phyloP scores from a whole-genome alignment of 495 filamentous ascomycete genomes.

The Hyaloscypha hepaticicola region DNA sequence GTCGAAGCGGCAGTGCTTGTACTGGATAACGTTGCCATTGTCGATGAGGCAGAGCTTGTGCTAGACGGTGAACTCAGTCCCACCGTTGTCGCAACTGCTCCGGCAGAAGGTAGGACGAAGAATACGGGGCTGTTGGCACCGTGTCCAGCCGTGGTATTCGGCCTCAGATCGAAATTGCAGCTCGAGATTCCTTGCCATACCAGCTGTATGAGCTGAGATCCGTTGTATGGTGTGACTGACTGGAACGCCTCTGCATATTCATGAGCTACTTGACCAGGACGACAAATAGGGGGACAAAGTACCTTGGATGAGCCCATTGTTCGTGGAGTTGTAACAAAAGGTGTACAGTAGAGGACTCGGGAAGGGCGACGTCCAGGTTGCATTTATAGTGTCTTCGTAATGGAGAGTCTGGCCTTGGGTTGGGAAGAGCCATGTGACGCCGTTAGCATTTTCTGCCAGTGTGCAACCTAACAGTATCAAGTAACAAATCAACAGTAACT shows the following conservation, averaged over 20 bases:
- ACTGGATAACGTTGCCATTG: too few species aligned
- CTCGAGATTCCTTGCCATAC: not conserved
- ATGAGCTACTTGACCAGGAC: too few species aligned
- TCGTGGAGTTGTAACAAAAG: constrained; percentile 12
- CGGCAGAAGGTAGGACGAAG: constrained; percentile 3
- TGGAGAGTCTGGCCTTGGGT: constrained; percentile 1
- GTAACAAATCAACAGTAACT: not conserved
- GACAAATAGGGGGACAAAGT: not conserved
- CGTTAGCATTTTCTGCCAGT: not conserved
- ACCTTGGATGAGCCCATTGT: not conserved
- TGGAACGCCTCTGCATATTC: constrained; percentile 4
- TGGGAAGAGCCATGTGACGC: constrained; percentile 14
- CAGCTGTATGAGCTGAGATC: constrained; percentile 8
- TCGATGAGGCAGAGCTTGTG: not conserved
- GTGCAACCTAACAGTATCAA: not conserved
- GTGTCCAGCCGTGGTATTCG: constrained; percentile 8
- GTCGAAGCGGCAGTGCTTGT: not conserved
- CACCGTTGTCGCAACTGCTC: not conserved
- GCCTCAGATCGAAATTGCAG: constrained; percentile 17
- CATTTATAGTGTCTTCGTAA: constrained; percentile 16
- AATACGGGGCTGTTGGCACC: constrained; percentile 14
- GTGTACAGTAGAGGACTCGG: constrained; percentile 10
- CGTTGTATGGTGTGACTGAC: constrained; percentile 8
- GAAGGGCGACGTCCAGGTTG: constrained; percentile 13
- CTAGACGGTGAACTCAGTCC: not conserved